Evolutionary conservation across 306 rosid species (phyloP), one percentile per base, ranked within the genome.

Genomic region (Macrotyloma uniflorum): DNA sequence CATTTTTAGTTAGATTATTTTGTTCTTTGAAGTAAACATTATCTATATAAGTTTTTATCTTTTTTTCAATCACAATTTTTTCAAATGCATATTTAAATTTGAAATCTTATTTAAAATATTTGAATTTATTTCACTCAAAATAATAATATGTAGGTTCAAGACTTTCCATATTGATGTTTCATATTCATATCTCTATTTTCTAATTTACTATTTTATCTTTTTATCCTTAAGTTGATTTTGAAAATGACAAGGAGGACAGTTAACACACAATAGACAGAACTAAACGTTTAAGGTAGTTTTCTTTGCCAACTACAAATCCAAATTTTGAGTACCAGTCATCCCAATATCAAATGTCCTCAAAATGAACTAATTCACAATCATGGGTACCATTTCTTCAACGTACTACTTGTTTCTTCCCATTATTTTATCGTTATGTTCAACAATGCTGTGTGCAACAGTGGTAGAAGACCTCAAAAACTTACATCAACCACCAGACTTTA

Each of bases 381-480:
- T 85, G 93, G 91, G 87, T 58, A 28, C 90, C 73, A 74, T 81
- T 32, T 74, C 86, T 83, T 45, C 45, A 83, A 84, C 72, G n/a
- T 57, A 61, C 58, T 9, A 51, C 73, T 9, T 77, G 59, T 66
- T 75, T n/a, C 9, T 83, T 69, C 38, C 83, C 26, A 63, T 61
- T 5, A 4, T 84, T 28, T 53, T 79, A 9, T 65, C 81, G 12
- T 76, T 68, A 5, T n/a, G 62, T 1, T 74, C 67, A 43, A 50
- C 38, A 22, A 76, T 82, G 18, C 26, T 80, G 43, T 74, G 87
- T 26, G 85, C 86, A 26, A 86, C 97, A 15, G 89, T 92, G 19
- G 38, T 92, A 18, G 88, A 92, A 80, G 94, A 92, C 69, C 94
- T 90, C 22, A 87, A 80, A 57, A 85, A 67, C 80, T 79, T 90